Base-by-base conservation (phyloP, 352 stramenopile species). In the Phytophthora capsici region DNA sequence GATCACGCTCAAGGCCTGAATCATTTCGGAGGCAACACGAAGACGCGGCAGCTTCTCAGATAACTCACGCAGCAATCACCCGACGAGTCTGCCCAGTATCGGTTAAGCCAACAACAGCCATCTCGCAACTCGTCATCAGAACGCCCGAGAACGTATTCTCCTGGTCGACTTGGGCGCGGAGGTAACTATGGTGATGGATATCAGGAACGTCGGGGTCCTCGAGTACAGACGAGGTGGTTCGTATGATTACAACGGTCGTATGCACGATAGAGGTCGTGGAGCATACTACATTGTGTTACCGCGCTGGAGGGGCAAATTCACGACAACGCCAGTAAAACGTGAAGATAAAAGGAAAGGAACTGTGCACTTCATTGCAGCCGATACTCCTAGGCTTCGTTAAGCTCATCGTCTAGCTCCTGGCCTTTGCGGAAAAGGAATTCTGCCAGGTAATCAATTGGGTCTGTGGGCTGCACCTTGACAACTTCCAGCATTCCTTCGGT, bases 401-500 rank as follows among this genome's bases (percentile, higher is more conserved):
- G 47, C 26, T 69, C 60, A 12, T 57, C 66, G 19, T 89, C 82
- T 47, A 90, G 63, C 48, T 90, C 80, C 14, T 79, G 76, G 16
- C 80, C 85, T 57, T 93, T 94, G 36, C 82, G 75, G 71, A 96
- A 95, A 25, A 96, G 78, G 49, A 91, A 95, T 57, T 95, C 86
- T 19, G 90, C 88, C 22, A 97, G 72, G 50, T 92, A 96, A 70
- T 96, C 88, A 55, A 96, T 91, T 34, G 90, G 88, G 55, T 97
- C 87, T 17, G 88, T 77, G 1, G 88, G 87, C 70, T 95, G 84
- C 36, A 93, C 83, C 26, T 93, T 91, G 59, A 92, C 85, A n/a
- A 94, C 80, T 68, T 97, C 86, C 17, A 96, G 75, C 79, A 96
- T 93, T 8, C 84, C 86, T 71, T 94, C 79, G 0, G 88, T 95